Evolutionary conservation across 2,329 filamentous ascomycete genomes (phyloP).

Genomic region (Colletotrichum orbiculare): DNA sequence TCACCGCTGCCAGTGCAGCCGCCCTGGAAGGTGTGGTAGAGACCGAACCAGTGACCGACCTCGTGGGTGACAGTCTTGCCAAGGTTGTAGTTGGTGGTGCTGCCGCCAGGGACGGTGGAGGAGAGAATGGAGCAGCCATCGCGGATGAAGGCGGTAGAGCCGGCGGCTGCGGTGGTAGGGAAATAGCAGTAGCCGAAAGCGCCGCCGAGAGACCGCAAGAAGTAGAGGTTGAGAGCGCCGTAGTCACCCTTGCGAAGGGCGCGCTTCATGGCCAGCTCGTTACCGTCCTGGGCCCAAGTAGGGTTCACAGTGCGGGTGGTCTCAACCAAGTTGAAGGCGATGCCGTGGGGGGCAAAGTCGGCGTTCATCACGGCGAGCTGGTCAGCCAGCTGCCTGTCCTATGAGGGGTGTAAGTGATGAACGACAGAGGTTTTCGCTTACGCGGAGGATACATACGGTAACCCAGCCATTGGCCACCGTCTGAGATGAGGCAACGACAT

Average conservation of each 20-base stretch:
- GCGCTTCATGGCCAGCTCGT: constrained; percentile 57
- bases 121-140: constrained; percentile 55
- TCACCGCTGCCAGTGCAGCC: constrained; percentile 52
- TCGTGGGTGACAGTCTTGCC: constrained; percentile 53
- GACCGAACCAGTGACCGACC: constrained; percentile 61
- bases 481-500: constrained; percentile 48
- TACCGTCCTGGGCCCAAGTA: constrained; percentile 55
- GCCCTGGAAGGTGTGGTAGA: constrained; percentile 60
- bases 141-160: constrained; percentile 47
- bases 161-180: constrained; percentile 48
- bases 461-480: constrained; percentile 46
- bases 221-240: constrained; percentile 57
- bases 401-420: background rate
- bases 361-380: constrained; percentile 60
- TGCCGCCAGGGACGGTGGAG: constrained; percentile 51
- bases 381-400: constrained; percentile 49
- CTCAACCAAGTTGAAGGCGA: constrained; percentile 56
- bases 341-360: constrained; percentile 54
- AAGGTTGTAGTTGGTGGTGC: constrained; percentile 46
- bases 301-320: constrained; percentile 59
- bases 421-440: no score
- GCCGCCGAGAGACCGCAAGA: constrained; percentile 49
- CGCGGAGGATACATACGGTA: constrained; percentile 42
- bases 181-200: constrained; percentile 60
- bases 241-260: constrained; percentile 58